Evolutionary conservation across 2,329 filamentous ascomycete genomes (phyloP).

Genomic region (Fusarium concolor): DNA sequence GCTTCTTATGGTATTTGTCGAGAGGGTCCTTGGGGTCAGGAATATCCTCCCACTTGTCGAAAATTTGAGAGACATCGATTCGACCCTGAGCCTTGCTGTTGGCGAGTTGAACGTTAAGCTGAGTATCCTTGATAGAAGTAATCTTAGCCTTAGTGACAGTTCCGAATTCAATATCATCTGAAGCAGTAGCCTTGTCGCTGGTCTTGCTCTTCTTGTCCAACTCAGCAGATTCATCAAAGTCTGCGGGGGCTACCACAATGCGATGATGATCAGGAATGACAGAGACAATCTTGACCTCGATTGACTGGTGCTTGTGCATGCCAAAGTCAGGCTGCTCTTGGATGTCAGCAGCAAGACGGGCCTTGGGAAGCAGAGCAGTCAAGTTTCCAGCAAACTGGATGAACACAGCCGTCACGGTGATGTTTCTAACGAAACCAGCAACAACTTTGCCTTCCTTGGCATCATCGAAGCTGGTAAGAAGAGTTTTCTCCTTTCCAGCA

Average conservation of each 20-base stretch:
- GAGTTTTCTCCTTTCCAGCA: slow-evolving; percentile 75
- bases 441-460: slow-evolving; percentile 75
- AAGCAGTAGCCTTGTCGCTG: slow-evolving; percentile 53
- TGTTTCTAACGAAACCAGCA: slow-evolving; percentile 85
- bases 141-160: slow-evolving; percentile 81
- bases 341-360: slow-evolving; percentile 78
- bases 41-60: slow-evolving; percentile 89
- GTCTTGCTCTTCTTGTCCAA: slow-evolving; percentile 53
- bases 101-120: slow-evolving; percentile 89
- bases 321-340: slow-evolving; percentile 79
- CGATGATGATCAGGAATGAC: slow-evolving; percentile 77
- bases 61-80: slow-evolving; percentile 90
- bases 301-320: slow-evolving; percentile 78
- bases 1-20: slow-evolving; percentile 75
- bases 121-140: slow-evolving; percentile 87
- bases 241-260: slow-evolving; percentile 68
- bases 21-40: slow-evolving; percentile 84
- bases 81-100: slow-evolving; percentile 83
- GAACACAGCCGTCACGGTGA: slow-evolving; percentile 84
- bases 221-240: slow-evolving; percentile 60
- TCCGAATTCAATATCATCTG: slow-evolving; percentile 81
- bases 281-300: slow-evolving; percentile 77
- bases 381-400: slow-evolving; percentile 86
- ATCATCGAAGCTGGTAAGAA: slow-evolving; percentile 79
- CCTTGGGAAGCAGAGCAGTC: slow-evolving; percentile 83